Evolutionary conservation across 805 yeast genomes (phyloP), one percentile per base, ranked within the genome.

Genomic region (Yarrowia deformans): DNA sequence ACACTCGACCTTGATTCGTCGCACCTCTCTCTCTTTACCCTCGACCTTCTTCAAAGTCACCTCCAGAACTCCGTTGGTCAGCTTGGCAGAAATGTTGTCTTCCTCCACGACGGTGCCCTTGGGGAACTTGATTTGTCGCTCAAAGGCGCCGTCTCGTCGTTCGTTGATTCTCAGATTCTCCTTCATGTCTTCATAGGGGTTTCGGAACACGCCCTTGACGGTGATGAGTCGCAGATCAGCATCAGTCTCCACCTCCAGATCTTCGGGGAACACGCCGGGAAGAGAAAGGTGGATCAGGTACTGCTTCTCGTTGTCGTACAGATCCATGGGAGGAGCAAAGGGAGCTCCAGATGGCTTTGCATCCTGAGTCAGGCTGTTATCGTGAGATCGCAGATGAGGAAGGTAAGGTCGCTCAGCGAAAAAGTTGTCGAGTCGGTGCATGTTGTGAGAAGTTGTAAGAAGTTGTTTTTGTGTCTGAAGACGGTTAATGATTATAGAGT

Each of bases 281-380:
- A 87, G 75, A 4, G 88, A 84, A 13, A 86, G 75, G 0, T 83
- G 84, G 13, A 86, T 81, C 16, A 81, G 74, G 71, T 86, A 87
- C 18, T 78, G 76, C 18, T 80, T 80, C 1, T 80, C 79, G 63
- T 80, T 78, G 70, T 87, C 87, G 72, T 86, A 86, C n/a, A 86
- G 83, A 71, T 87, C 87, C 3, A 86, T 78, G 69, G 85, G 84
- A 32, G 90, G 90, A 12, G 88, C 84, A 70, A 85, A 85, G n/a
- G 68, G 39, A 23, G 68, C 58, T 29, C 46, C 55, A 5, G 68
- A 16, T 40, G 61, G 69, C 54, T 49, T 48, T 10, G 37, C 14
- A n/a, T 64, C 70, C 56, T 43, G 54, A 34, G 55, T 61, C 39
- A 56, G 48, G 55, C 68, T 63, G 56, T 63, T 63, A 43, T 63